Conservation (phyloP, 163 green algal genomes). For the Chlamydomonas reinhardtii region DNA sequence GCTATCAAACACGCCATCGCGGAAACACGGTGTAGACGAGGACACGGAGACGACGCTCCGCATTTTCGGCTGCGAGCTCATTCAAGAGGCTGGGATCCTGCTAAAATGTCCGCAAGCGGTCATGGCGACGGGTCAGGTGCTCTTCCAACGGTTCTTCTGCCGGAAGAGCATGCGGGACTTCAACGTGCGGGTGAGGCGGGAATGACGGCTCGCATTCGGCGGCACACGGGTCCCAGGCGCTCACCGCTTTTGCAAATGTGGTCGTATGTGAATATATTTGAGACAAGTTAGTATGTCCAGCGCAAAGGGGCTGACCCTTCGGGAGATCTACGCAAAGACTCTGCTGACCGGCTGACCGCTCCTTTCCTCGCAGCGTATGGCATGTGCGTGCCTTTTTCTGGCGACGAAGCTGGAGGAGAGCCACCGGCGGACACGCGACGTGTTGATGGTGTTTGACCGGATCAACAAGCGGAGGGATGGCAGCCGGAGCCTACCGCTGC, state of each 20-base stretch:
- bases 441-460: conserved; percentile 89
- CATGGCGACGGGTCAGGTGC: conserved; percentile 90
- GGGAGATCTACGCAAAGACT: too few relatives aligned
- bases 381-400: conserved; percentile 85
- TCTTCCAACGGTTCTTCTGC: conserved; percentile 97
- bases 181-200: conserved; percentile 85
- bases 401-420: conserved; percentile 96
- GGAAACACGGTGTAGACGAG: conserved; percentile 83
- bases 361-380: conserved; percentile 63
- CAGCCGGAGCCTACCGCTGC: conserved; percentile 31
- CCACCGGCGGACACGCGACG: conserved; percentile 74
- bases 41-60: conserved; percentile 82
- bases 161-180: conserved; percentile 88
- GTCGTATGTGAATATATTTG: too few relatives aligned
- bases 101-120: conserved; percentile 88
- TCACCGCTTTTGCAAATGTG: too few relatives aligned
- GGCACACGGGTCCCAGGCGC: too few relatives aligned
- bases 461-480: conserved; percentile 70
- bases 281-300: too few relatives aligned
- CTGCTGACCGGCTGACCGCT: too few relatives aligned
- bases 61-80: conserved; percentile 88
- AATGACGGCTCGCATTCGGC: not conserved
- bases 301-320: too few relatives aligned
- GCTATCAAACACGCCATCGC: conserved; percentile 81
- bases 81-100: conserved; percentile 79